These are phyloP conservation scores for Lophiotrema nucula DNA, from an alignment of 495 filamentous ascomycete genomes.

Conservation along the genomic window DNA sequence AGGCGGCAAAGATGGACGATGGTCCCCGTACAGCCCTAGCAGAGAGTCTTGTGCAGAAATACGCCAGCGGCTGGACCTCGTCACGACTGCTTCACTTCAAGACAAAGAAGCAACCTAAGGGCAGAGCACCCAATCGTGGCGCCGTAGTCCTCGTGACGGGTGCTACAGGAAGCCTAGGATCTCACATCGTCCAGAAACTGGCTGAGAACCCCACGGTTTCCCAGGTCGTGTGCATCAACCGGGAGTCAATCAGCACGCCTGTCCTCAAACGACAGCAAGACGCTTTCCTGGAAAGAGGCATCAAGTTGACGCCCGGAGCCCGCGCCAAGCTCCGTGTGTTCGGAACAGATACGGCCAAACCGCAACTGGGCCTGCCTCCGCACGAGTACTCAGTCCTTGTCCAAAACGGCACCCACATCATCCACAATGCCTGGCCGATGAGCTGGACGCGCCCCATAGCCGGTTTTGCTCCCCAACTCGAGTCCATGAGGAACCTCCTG, in stretches of 20 bases:
- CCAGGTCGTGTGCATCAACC: slow-evolving; percentile 5
- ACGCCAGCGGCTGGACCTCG: background rate
- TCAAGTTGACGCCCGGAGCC: background rate
- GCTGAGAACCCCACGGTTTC: background rate
- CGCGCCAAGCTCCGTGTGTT: slow-evolving; percentile 3
- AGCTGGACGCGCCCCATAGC: slow-evolving; percentile 37
- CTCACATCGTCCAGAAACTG: background rate
- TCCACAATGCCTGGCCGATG: slow-evolving; percentile 49
- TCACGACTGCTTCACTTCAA: background rate
- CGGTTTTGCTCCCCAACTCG: slow-evolving; percentile 40
- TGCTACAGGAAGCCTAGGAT: background rate
- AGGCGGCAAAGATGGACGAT: background rate
- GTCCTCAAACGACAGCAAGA: background rate
- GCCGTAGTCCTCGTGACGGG: slow-evolving; percentile 9
- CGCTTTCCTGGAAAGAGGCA: background rate
- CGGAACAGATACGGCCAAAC: background rate
- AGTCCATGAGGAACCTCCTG: slow-evolving; percentile 38
- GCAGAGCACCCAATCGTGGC: background rate
- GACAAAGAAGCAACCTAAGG: background rate
- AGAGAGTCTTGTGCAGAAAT: background rate
- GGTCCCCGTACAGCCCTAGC: background rate
- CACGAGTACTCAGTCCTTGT: slow-evolving; percentile 10
- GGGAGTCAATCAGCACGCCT: background rate
- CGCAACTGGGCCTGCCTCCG: slow-evolving; percentile 1
- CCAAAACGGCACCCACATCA: slow-evolving; percentile 39